Evolutionary conservation across 768 basidiomycete species (phyloP).

Genomic region (Tulasnella sp.): DNA sequence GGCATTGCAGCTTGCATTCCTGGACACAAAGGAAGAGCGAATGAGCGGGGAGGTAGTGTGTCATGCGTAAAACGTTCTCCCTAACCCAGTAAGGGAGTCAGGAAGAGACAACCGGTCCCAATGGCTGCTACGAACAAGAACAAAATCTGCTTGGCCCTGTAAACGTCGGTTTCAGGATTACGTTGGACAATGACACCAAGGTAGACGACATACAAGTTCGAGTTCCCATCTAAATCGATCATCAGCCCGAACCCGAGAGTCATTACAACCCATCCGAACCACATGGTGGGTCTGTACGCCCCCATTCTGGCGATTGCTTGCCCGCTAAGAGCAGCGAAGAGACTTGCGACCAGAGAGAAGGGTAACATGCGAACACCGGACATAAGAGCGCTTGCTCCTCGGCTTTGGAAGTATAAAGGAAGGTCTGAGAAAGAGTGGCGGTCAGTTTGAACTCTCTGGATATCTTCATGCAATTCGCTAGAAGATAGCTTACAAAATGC

Average conservation of each 20-base stretch:
- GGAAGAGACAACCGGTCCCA: conserved; percentile 60
- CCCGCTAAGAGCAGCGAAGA: conserved; percentile 51
- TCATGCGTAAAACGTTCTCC: not conserved
- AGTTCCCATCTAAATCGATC: too few relatives aligned
- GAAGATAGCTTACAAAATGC: conserved; percentile 28
- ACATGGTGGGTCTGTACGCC: conserved; percentile 40
- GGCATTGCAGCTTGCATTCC: conserved; percentile 30
- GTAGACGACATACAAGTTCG: conserved; percentile 27
- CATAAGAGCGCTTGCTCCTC: conserved; percentile 62
- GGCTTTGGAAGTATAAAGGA: conserved; percentile 69
- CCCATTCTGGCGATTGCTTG: conserved; percentile 50
- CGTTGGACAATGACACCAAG: not conserved
- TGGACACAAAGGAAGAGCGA: conserved; percentile 17
- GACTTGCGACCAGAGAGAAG: conserved; percentile 54
- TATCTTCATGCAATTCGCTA: not conserved
- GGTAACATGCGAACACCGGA: conserved; percentile 63
- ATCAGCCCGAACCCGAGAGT: conserved; percentile 64
- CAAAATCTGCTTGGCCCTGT: conserved; percentile 52
- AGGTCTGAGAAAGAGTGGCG: conserved; percentile 38
- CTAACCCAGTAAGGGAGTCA: conserved; percentile 22
- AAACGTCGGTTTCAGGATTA: not conserved
- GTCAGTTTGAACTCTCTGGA: not conserved
- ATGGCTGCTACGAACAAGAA: conserved; percentile 57
- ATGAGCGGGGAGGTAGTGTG: not conserved
- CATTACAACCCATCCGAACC: conserved; percentile 50